A percentile compares a stretch with the other conserved stretches of the same genome.
These are phyloP conservation scores for Prunus salicina DNA, from an alignment of 306 rosid genomes.

Conservation along the genomic window DNA sequence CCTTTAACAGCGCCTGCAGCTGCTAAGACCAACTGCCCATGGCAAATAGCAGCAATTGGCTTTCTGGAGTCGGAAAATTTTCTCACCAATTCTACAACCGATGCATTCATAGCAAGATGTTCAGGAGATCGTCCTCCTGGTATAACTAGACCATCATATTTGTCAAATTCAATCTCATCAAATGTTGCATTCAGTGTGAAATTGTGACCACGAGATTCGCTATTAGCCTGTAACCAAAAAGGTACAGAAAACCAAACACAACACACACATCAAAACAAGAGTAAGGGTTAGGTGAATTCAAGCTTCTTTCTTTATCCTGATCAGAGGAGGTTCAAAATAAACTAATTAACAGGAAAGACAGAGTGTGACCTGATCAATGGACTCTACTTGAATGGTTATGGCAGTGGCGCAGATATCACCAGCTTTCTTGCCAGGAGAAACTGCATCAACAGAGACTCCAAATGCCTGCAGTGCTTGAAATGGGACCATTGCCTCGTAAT, in stretches of 20 bases:
- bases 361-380: conserved; percentile 50
- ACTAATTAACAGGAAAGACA: background rate
- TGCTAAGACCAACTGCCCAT: conserved; percentile 75
- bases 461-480: conserved; percentile 83
- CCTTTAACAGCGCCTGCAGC: conserved; percentile 68
- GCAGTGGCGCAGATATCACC: conserved; percentile 80
- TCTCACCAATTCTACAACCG: conserved; percentile 48
- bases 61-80: conserved; percentile 49
- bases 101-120: conserved; percentile 58
- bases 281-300: background rate
- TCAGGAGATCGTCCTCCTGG: conserved; percentile 91
- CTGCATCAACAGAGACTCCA: conserved; percentile 71
- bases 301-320: no score
- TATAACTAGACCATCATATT: conserved; percentile 70
- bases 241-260: background rate
- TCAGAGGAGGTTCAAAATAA: no score
- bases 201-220: conserved; percentile 77
- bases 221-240: conserved; percentile 43
- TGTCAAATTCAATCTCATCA: conserved; percentile 50
- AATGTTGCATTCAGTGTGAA: conserved; percentile 74
- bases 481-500: conserved; percentile 78
- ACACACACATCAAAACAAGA: background rate
- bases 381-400: conserved; percentile 24
- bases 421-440: conserved; percentile 75
- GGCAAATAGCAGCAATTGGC: conserved; percentile 71